Percentiles rank a stretch among this genome's conserved stretches.
Evolutionary conservation across 345 rosid species (phyloP).

Genomic region (Pistacia integerrima): DNA sequence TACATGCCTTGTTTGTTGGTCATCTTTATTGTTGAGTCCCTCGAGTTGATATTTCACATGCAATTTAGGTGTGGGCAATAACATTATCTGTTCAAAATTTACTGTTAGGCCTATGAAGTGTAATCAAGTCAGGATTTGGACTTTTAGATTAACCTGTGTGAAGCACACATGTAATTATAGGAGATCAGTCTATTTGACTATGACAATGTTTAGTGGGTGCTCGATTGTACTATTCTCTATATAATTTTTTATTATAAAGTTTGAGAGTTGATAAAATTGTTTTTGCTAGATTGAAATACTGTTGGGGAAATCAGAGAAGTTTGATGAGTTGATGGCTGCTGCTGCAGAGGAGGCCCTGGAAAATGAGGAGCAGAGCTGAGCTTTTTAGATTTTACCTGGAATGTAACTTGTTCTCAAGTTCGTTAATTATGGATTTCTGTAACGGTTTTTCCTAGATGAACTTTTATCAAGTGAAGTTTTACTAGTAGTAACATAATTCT

Average conservation of each 20-base stretch:
- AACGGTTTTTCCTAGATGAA: constrained; percentile 9
- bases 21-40: not conserved
- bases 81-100: not conserved
- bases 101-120: not conserved
- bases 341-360: constrained; percentile 54
- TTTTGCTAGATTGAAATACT: constrained; percentile 57
- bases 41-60: not conserved
- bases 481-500: constrained; percentile 8
- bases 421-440: constrained; percentile 15
- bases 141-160: no score
- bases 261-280: constrained; percentile 4
- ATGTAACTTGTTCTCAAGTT: constrained; percentile 7
- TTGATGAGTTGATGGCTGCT: constrained; percentile 77
- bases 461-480: constrained; percentile 12
- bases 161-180: not conserved
- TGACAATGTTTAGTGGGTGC: not conserved
- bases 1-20: not conserved
- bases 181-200: no score
- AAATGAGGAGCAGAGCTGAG: constrained; percentile 53
- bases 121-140: no score
- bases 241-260: not conserved
- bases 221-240: not conserved
- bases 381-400: constrained; percentile 9
- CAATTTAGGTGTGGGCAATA: not conserved
- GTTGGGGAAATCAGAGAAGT: constrained; percentile 65